Evolutionary conservation across 768 basidiomycete genomes (phyloP).

Genomic region (Glaciozyma martinii): DNA sequence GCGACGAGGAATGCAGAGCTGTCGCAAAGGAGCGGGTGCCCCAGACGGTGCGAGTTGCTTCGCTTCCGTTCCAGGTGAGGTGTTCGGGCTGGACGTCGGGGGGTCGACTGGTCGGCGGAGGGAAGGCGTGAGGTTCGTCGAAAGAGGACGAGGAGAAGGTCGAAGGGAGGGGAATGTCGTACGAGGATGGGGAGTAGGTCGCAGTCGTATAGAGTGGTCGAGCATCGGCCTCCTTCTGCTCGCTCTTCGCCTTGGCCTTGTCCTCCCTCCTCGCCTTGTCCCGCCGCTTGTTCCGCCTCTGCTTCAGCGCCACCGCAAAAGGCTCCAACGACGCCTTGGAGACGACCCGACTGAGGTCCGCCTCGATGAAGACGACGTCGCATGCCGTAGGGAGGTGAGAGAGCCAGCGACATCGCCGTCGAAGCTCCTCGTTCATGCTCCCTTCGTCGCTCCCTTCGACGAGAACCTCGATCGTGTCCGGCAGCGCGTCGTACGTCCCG

Average conservation of each 20-base stretch:
- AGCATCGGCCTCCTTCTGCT: conserved; percentile 61
- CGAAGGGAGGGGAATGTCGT: not conserved
- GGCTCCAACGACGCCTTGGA: conserved; percentile 57
- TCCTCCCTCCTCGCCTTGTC: conserved; percentile 83
- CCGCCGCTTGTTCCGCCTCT: conserved; percentile 61
- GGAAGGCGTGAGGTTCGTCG: conserved; percentile 39
- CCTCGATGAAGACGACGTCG: conserved; percentile 88
- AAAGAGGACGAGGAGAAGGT: conserved; percentile 8
- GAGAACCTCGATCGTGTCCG: conserved; percentile 67
- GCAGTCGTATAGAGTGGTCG: conserved; percentile 33
- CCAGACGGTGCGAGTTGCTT: conserved; percentile 50
- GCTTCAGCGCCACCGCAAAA: conserved; percentile 73
- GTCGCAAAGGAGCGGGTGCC: conserved; percentile 73
- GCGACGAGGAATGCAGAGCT: conserved; percentile 47
- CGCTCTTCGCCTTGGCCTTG: conserved; percentile 64
- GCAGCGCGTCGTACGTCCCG: conserved; percentile 69
- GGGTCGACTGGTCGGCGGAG: conserved; percentile 14
- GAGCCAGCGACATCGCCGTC: conserved; percentile 92
- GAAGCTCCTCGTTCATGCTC: conserved; percentile 75
- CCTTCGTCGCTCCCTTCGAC: conserved; percentile 50
- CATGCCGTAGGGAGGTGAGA: conserved; percentile 82
- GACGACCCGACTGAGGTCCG: conserved; percentile 69
- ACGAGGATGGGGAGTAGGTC: not conserved
- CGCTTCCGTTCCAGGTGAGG: not conserved
- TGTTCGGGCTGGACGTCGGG: not conserved